These are phyloP conservation scores for Sclerotinia sclerotiorum DNA, from an alignment of 2,329 filamentous ascomycete species.

Conservation along the genomic window DNA sequence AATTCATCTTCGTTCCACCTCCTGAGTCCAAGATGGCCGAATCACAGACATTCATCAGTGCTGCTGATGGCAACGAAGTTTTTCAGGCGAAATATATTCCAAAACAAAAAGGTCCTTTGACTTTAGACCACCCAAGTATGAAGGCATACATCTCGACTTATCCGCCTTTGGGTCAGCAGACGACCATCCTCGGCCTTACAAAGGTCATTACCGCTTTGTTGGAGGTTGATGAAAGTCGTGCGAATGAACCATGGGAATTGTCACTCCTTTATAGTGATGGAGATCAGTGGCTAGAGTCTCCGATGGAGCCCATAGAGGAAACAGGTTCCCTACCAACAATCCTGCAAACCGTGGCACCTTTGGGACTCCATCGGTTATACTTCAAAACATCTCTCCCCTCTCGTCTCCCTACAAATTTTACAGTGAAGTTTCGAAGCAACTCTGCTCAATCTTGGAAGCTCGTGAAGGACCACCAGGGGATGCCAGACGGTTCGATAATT, in stretches of 20 bases:
- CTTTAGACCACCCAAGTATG: conserved; percentile 48
- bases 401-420: conserved; percentile 58
- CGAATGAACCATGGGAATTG: conserved; percentile 65
- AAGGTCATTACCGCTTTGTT: conserved; percentile 64
- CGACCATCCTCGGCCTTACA: conserved; percentile 50
- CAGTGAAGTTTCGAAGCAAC: conserved; percentile 64
- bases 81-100: conserved; percentile 40
- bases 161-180: conserved; percentile 75
- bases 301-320: conserved; percentile 40
- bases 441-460: conserved; percentile 63
- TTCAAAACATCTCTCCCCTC: conserved; percentile 56
- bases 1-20: conserved; percentile 19
- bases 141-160: conserved; percentile 57
- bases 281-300: conserved; percentile 55
- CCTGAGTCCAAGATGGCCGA: not conserved
- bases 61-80: conserved; percentile 39
- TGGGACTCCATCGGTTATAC: conserved; percentile 47
- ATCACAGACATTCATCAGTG: conserved; percentile 32
- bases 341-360: conserved; percentile 47
- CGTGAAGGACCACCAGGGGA: conserved; percentile 63
- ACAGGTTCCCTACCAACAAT: conserved; percentile 46
- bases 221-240: conserved; percentile 58
- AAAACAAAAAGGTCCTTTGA: conserved; percentile 36
- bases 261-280: conserved; percentile 69
- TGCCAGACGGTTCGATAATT: conserved; percentile 63